Conservation (phyloP, 345 rosid species). For the Eucalyptus sideroxylon region DNA sequence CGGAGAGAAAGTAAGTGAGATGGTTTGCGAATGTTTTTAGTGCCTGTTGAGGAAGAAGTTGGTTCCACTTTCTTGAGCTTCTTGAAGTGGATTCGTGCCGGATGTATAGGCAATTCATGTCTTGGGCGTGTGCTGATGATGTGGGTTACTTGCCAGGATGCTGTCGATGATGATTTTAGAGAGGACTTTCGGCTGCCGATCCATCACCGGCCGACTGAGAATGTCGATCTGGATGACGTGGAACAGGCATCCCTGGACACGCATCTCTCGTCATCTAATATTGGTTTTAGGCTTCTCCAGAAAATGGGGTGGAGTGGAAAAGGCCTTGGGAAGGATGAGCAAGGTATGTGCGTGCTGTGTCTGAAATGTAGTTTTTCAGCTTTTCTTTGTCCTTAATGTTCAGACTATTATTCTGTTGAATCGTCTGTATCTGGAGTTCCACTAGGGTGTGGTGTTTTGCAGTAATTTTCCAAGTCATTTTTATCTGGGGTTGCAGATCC, state of each 20-base stretch:
- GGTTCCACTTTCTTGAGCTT: background rate
- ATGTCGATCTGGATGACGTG: constrained; percentile 78
- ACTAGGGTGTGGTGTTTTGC: background rate
- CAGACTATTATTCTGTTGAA: background rate
- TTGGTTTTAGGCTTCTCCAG: constrained; percentile 92
- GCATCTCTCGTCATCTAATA: constrained; percentile 63
- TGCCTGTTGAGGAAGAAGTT: background rate
- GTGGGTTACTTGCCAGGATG: background rate
- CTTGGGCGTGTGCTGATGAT: background rate
- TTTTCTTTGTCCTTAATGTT: background rate
- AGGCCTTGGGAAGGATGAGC: constrained; percentile 94
- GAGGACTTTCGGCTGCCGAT: constrained; percentile 76
- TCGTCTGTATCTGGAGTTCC: background rate
- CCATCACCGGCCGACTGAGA: constrained; percentile 60
- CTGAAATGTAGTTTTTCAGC: background rate
- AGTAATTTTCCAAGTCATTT: background rate
- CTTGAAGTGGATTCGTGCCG: background rate
- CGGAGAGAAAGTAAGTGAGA: background rate
- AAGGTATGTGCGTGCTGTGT: constrained; percentile 24
- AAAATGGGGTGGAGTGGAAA: constrained; percentile 99
- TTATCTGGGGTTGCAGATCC: background rate
- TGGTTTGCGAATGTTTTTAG: background rate
- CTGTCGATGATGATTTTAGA: constrained; percentile 47
- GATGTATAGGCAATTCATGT: background rate
- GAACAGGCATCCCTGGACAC: constrained; percentile 88